Conservation (phyloP, 2,329 filamentous ascomycete species). For the Stagonosporopsis cucurbitacearum region DNA sequence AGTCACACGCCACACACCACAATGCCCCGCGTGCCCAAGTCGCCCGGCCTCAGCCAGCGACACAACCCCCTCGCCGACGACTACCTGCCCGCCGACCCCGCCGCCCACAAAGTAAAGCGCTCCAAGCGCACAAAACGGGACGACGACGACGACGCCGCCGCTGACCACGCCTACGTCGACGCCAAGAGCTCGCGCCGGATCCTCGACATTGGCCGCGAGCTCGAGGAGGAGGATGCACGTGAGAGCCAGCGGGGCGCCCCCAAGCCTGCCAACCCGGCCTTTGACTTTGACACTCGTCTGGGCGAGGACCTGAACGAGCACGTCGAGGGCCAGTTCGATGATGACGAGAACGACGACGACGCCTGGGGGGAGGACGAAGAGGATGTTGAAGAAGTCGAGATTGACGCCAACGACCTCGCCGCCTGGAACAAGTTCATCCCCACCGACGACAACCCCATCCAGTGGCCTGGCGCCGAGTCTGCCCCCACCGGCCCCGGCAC, state of each 20-base stretch:
- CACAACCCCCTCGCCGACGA: constrained; percentile 95
- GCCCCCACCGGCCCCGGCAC: constrained; percentile 57
- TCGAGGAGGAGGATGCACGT: constrained; percentile 79
- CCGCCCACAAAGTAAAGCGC: constrained; percentile 72
- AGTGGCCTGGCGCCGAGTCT: constrained; percentile 66
- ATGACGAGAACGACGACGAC: constrained; percentile 60
- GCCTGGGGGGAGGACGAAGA: constrained; percentile 83
- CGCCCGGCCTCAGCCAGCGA: constrained; percentile 65
- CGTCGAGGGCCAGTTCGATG: constrained; percentile 60
- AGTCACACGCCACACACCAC: background rate
- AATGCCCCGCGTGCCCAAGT: constrained; percentile 80
- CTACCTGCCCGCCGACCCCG: constrained; percentile 73
- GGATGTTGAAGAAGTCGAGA: constrained; percentile 72
- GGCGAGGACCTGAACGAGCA: constrained; percentile 55
- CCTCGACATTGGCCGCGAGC: constrained; percentile 83
- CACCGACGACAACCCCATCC: constrained; percentile 73
- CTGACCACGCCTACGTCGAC: constrained; percentile 81
- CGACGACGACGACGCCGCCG: constrained; percentile 60
- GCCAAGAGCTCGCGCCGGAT: constrained; percentile 89
- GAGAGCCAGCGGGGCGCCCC: constrained; percentile 53
- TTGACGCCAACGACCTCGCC: constrained; percentile 87
- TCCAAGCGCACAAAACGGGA: constrained; percentile 63
- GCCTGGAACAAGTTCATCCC: constrained; percentile 91
- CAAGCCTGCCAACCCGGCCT: constrained; percentile 66
- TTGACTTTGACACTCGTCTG: constrained; percentile 80